Base-by-base conservation (phyloP, 768 basidiomycete species). In the Coprinopsis marcescibilis region DNA sequence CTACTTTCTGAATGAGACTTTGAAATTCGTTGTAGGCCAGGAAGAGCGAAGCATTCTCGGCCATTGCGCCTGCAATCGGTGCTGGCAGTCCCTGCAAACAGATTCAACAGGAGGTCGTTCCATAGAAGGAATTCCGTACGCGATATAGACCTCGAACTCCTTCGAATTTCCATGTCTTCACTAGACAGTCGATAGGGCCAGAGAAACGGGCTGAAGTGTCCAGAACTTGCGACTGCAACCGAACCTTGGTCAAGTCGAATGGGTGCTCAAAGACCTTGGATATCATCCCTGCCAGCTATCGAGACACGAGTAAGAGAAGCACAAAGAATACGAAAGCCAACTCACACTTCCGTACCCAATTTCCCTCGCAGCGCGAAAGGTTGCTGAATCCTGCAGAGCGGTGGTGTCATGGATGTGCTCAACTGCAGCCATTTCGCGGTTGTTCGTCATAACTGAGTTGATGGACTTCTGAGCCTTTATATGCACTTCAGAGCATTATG, bases 221-320 rank as follows among this genome's bases (percentile, higher is more conserved):
- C 20, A 93, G 75, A 3, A 90, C 84, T 61, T 95, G 92, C 3
- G 88, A 77, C 66, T 95, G 92, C 12, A 96, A 70, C 41, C 90
- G 79, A 50, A 97, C 92, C 68, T 94, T 94, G 52, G 89, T 85
- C 29, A 95, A 75, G 67, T 95, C 92, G 57, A 93, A 92, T 2
- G 92, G 93, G 58, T 92, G 90, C 66, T 92, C 92, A 54, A 94
- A 85, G 5, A 92, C 73, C 65, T 91, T 89, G 17, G 89, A 85
- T 10, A 78, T 74, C 72, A 93, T 89, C 10, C 91, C 90, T 42
- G 91, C 88, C 19, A 77, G 60, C 88, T 88, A 45, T n/a, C 15
- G 19, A 11, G 1, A 5, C 19, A 21, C 26, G 2, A 41, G 21
- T 25, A 19, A 2, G 13, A 32, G 20, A 19, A 20, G 26, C 38